Conservation (phyloP, 805 yeast genomes). For the Candida nanaspora region DNA sequence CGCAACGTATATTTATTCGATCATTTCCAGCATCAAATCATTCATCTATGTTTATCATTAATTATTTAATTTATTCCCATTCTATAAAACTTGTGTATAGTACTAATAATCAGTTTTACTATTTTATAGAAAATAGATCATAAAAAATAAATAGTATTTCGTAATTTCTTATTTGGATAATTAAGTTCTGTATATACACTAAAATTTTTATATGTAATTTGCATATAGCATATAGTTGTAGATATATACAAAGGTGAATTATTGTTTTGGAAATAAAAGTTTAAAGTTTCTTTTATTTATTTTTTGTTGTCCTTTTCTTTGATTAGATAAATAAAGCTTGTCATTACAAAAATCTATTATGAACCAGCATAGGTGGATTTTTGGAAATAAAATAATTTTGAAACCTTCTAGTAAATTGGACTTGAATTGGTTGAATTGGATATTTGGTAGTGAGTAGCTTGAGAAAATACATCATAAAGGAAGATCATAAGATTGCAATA, state of each 20-base stretch:
- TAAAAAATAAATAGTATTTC: no score
- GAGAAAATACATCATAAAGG: not conserved
- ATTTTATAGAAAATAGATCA: no score
- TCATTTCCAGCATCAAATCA: not conserved
- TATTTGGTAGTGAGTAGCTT: not conserved
- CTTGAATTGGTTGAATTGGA: no score
- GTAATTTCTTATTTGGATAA: no score
- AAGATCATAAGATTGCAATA: not conserved
- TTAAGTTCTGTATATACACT: not conserved
- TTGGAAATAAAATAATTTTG: not conserved
- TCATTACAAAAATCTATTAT: not conserved
- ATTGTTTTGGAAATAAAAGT: not conserved
- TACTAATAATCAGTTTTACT: no score
- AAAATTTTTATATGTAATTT: no score
- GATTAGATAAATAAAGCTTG: not conserved
- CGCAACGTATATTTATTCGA: not conserved
- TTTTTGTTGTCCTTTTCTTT: not conserved
- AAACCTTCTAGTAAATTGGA: no score
- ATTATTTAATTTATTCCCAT: no score
- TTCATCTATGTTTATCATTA: no score
- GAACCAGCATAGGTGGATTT: slow-evolving; percentile 1
- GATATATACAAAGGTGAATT: not conserved
- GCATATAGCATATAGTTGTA: not conserved
- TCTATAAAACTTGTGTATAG: no score
- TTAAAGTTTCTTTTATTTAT: not conserved